phyloP scores from a whole-genome alignment of 345 rosid species.

The Eucalyptus regnans region DNA sequence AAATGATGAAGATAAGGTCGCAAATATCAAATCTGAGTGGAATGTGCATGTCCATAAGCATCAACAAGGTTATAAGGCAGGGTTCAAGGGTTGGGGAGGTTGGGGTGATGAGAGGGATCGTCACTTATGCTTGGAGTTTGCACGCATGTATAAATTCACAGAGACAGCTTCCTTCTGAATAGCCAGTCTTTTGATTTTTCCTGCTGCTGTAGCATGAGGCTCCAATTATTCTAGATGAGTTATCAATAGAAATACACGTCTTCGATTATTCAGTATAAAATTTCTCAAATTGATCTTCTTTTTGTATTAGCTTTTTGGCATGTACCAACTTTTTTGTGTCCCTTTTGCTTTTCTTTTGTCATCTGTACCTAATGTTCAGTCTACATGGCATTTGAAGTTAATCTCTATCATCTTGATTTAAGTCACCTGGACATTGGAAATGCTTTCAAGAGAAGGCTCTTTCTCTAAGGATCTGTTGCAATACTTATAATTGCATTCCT shows the following conservation, averaged over 20 bases:
- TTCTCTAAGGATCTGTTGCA: neutral
- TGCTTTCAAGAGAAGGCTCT: neutral
- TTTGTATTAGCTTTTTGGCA: neutral
- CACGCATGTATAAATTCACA: conserved; percentile 30
- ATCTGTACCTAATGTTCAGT: neutral
- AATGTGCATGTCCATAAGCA: conserved; percentile 32
- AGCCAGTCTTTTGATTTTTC: neutral
- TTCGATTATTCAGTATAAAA: neutral
- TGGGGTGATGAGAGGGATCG: conserved; percentile 93
- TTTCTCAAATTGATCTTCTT: neutral
- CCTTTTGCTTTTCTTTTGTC: neutral
- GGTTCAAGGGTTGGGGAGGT: conserved; percentile 99
- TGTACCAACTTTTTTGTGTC: neutral
- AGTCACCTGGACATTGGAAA: neutral
- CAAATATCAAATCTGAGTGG: conserved; percentile 58
- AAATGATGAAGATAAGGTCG: conserved; percentile 48
- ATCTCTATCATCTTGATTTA: neutral
- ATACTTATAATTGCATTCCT: neutral
- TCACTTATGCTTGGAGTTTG: conserved; percentile 67
- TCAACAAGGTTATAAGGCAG: conserved; percentile 92
- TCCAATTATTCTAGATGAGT: neutral
- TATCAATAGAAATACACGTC: neutral
- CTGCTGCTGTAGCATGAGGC: neutral
- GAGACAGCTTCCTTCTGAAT: conserved; percentile 4
- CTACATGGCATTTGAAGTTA: neutral